Evolutionary conservation across 1,139 yeast species (phyloP), one percentile per base, ranked within the genome.

Genomic region (Candida pseudoviswanathii): DNA sequence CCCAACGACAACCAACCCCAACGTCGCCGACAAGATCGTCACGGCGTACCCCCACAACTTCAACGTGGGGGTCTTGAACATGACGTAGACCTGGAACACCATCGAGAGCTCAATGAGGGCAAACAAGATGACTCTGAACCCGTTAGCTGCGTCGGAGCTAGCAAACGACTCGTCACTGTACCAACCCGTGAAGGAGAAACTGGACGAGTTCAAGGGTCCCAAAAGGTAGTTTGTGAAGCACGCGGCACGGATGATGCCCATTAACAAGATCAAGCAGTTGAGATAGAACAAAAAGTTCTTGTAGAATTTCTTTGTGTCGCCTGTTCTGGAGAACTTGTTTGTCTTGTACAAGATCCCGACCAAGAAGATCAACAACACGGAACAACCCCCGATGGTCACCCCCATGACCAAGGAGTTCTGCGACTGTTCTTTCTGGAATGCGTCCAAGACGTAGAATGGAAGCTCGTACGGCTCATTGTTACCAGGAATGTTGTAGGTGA

Each of bases 11-110:
- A 79, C 67, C 4, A 79, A 44, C 0, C 84, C 86, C 30, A 84
- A 67, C 0, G 65, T 47, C 0, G 65, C 65, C 0, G 85, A 71
- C 1, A 78, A 41, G 0, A 59, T 52, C 0, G 84, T 72, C n/a
- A 82, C 63, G 0, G 65, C 4, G 37, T 62, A 50, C 0, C 86
- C 80, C 40, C 76, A 49, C 24, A 56, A 62, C 49, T 67, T 71
- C 43, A 69, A 68, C 37, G 73, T 74, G n/a, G 84, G 81, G 10
- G 81, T 70, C 50, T 77, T 75, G 69, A 88, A 89, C 42, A 92
- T 84, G 11, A 86, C 77, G 53, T 74, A 77, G 4, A 87, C 79
- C 66, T 94, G 98, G 60, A 83, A 82, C 2, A 84, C 73, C 60
- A 92, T 70, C 0, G 96, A 85, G 0, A 71, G 51, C 62, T 89